Conservation (phyloP, 164 flowering plant genomes). For the Liriodendron chinense region DNA sequence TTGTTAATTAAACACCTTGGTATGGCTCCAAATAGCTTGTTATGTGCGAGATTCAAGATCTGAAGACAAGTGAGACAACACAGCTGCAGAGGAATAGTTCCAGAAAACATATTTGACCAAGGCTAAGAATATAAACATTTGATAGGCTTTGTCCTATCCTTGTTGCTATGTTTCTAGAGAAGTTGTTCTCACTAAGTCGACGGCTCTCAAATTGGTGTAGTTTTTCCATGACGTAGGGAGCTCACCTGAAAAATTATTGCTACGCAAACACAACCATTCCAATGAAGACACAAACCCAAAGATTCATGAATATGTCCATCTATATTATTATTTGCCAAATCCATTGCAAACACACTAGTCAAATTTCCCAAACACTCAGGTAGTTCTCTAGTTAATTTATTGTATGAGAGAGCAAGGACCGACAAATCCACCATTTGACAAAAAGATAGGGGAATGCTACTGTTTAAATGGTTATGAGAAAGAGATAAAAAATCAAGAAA, state of each 20-base stretch:
- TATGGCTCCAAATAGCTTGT: no score
- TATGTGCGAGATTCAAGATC: conserved; percentile 3
- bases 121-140: no score
- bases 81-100: not conserved
- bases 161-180: no score
- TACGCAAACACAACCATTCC: no score
- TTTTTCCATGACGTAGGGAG: no score
- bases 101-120: not conserved
- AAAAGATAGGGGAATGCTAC: not conserved
- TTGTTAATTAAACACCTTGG: not conserved
- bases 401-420: conserved; percentile 2
- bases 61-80: not conserved
- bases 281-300: not conserved
- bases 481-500: not conserved
- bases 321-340: conserved; percentile 9
- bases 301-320: not conserved
- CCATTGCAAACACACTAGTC: not conserved
- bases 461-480: not conserved
- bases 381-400: conserved; percentile 11
- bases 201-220: no score
- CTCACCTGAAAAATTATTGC: no score
- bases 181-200: no score
- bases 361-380: conserved; percentile 12
- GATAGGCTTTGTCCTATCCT: not conserved
- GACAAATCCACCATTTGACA: rapidly evolving